These are phyloP conservation scores for Saccharomycopsis hybrid DNA, from an alignment of 1,139 yeast genomes.

Conservation along the genomic window DNA sequence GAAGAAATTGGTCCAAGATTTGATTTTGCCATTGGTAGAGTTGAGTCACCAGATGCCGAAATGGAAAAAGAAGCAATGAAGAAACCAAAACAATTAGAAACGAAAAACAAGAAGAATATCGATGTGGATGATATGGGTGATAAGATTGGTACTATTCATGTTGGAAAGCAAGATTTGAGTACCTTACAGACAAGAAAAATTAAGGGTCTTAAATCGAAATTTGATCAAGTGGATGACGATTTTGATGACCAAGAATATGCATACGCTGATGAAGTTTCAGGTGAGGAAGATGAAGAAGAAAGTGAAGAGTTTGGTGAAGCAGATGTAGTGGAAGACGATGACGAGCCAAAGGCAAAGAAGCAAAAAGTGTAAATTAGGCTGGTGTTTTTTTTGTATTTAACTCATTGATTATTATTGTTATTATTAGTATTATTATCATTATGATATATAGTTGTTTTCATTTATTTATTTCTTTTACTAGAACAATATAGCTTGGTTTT, in stretches of 20 bases:
- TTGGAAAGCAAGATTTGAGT: constrained; percentile 89
- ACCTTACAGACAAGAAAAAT: constrained; percentile 93
- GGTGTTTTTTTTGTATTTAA: too few relatives aligned
- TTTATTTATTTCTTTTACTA: too few relatives aligned
- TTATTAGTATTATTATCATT: too few relatives aligned
- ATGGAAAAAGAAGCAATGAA: constrained; percentile 83
- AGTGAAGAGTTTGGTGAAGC: constrained; percentile 27
- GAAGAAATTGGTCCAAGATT: constrained; percentile 96
- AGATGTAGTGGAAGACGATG: constrained; percentile 22
- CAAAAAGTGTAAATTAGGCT: too few relatives aligned
- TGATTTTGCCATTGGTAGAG: constrained; percentile 88
- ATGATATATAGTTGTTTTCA: too few relatives aligned
- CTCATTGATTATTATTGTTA: too few relatives aligned
- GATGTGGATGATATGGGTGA: constrained; percentile 89
- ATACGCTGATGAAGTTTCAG: constrained; percentile 23
- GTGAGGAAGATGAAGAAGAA: constrained; percentile 31
- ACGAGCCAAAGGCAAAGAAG: constrained; percentile 35
- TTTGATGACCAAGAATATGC: constrained; percentile 39
- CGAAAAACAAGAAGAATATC: constrained; percentile 84
- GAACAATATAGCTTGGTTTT: too few relatives aligned
- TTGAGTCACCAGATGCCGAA: constrained; percentile 79
- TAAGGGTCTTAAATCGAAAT: constrained; percentile 91
- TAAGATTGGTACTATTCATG: constrained; percentile 91
- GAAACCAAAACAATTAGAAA: constrained; percentile 76
- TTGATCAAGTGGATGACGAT: constrained; percentile 63